Evolutionary conservation across 768 basidiomycete genomes (phyloP).

Genomic region (Tulasnella sp.): DNA sequence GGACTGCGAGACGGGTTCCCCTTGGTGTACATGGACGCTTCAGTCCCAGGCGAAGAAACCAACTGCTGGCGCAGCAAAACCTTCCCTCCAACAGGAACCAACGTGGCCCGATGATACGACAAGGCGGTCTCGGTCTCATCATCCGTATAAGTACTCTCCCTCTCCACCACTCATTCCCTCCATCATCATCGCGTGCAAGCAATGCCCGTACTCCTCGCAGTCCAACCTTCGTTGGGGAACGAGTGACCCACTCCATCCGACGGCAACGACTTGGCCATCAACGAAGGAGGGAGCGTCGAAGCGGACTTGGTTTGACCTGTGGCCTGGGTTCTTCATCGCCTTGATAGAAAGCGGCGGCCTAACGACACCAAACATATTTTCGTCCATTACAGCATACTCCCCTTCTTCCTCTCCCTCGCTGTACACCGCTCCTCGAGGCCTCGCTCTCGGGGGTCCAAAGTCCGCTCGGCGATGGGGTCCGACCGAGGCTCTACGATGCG

Average conservation of each 20-base stretch:
- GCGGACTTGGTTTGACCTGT: background rate
- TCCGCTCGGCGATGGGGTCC: background rate
- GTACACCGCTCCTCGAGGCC: constrained; percentile 1
- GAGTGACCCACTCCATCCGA: constrained; percentile 12
- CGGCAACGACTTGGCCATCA: background rate
- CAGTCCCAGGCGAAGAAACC: background rate
- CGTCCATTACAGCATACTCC: background rate
- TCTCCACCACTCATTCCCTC: background rate
- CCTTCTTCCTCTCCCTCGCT: constrained; percentile 21
- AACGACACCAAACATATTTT: constrained; percentile 17
- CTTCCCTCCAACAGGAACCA: constrained; percentile 14
- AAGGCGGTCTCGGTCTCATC: background rate
- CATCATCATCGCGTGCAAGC: constrained; percentile 10
- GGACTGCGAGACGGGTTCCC: background rate
- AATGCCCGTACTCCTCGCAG: constrained; percentile 16
- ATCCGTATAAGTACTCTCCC: background rate
- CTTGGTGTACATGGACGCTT: background rate
- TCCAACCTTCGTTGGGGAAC: constrained; percentile 6
- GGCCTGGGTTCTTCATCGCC: background rate
- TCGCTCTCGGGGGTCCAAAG: constrained; percentile 1
- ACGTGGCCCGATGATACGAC: constrained; percentile 6
- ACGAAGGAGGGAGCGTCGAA: constrained; percentile 6
- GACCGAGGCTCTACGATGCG: background rate
- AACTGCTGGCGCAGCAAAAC: background rate
- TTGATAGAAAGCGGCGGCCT: background rate